Conservation (phyloP, 1,284 basidiomycete genomes). For the Ceratorhiza oryzae-sativae region DNA sequence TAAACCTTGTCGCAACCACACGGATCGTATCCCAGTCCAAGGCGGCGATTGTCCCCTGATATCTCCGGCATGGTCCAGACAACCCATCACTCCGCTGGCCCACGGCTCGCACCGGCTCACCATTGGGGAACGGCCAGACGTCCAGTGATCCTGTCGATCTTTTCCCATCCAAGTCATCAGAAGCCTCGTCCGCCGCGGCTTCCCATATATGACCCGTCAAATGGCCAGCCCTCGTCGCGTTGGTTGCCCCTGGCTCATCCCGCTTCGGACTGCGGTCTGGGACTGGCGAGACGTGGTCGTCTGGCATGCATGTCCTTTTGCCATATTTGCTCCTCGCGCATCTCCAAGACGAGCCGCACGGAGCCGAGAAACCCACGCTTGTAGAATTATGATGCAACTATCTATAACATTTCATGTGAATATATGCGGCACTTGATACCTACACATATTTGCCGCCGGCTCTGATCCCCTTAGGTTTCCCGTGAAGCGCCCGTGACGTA, state of each 20-base stretch:
- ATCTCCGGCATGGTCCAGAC: not conserved
- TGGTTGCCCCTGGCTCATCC: conserved; percentile 8
- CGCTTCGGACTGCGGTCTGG: not conserved
- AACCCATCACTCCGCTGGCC: not conserved
- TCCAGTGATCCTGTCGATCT: conserved; percentile 33
- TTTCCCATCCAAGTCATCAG: conserved; percentile 34
- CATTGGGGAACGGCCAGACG: not conserved
- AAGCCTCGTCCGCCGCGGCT: not conserved
- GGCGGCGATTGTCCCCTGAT: conserved; percentile 18
- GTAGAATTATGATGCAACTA: not conserved
- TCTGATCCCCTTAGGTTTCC: too few relatives aligned
- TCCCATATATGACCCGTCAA: not conserved
- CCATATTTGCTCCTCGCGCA: conserved; percentile 25
- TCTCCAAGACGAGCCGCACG: not conserved
- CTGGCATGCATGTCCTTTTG: conserved; percentile 18
- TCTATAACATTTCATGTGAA: conserved; percentile 9
- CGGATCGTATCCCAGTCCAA: not conserved
- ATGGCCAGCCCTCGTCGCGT: not conserved
- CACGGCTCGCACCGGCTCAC: conserved; percentile 4
- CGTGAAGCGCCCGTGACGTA: too few relatives aligned
- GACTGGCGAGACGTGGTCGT: not conserved
- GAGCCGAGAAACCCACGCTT: not conserved
- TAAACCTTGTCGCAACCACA: conserved; percentile 15
- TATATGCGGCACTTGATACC: conserved; percentile 5
- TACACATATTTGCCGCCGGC: not conserved